Conservation (phyloP, 163 green algal genomes). For the Picocystis sp. region DNA sequence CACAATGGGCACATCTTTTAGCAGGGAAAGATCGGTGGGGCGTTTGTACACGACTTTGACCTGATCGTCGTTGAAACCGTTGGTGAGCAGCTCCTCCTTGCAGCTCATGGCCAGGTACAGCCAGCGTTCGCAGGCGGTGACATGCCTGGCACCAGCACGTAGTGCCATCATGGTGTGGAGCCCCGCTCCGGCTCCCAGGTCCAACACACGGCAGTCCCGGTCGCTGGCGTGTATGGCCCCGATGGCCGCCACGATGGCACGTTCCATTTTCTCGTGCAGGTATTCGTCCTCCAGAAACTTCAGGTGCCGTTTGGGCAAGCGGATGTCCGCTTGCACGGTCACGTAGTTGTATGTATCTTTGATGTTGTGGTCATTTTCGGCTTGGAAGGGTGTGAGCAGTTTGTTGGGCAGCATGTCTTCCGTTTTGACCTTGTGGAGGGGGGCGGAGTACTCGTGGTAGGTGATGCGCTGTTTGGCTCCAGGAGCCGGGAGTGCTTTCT, state of each 20-base stretch:
- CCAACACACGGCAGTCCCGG: constrained; percentile 42
- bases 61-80: constrained; percentile 24
- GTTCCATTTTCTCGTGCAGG: constrained; percentile 7
- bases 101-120: constrained; percentile 54
- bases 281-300: constrained; percentile 29
- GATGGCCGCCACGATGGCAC: constrained; percentile 35
- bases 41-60: constrained; percentile 54
- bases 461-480: constrained; percentile 35
- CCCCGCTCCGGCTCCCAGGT: constrained; percentile 35
- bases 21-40: constrained; percentile 44
- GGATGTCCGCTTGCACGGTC: constrained; percentile 56
- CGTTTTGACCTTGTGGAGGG: constrained; percentile 39
- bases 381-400: constrained; percentile 39
- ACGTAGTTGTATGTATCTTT: constrained; percentile 75
- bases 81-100: constrained; percentile 44
- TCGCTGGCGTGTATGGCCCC: constrained; percentile 17
- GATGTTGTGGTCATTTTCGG: constrained; percentile 59
- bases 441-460: constrained; percentile 30
- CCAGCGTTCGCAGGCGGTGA: constrained; percentile 63
- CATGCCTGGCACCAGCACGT: constrained; percentile 49
- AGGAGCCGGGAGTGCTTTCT: constrained; percentile 20
- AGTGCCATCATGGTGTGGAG: constrained; percentile 48
- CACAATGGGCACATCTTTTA: constrained; percentile 44
- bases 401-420: constrained; percentile 43
- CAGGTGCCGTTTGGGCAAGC: constrained; percentile 42